phyloP scores from a whole-genome alignment of 2,329 filamentous ascomycete genomes.

The Elsinoe fawcettii region DNA sequence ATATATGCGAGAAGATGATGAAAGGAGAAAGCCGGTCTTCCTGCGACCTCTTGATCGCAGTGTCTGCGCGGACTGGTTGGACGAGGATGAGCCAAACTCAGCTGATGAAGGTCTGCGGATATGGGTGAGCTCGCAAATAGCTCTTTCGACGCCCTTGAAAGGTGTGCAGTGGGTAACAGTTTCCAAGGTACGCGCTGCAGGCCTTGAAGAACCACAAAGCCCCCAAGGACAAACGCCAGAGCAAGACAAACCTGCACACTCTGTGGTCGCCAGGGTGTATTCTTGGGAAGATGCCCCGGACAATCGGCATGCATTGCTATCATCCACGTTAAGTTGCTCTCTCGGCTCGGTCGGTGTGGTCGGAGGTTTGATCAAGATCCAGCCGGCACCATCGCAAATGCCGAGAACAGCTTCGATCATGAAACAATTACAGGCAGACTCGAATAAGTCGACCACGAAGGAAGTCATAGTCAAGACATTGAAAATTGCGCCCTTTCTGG shows the following conservation, averaged over 20 bases:
- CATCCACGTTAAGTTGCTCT: constrained; percentile 64
- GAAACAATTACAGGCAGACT: constrained; percentile 27
- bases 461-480: constrained; percentile 53
- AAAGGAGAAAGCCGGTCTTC: constrained; percentile 59
- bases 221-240: constrained; percentile 61
- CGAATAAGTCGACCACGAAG: constrained; percentile 25
- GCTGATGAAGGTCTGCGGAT: constrained; percentile 58
- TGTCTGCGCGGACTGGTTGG: constrained; percentile 67
- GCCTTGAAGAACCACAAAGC: constrained; percentile 63
- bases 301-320: constrained; percentile 70
- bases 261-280: constrained; percentile 66
- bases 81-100: constrained; percentile 41
- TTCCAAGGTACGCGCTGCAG: constrained; percentile 78
- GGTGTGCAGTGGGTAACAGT: constrained; percentile 71
- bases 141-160: constrained; percentile 63
- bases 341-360: constrained; percentile 67
- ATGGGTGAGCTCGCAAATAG: constrained; percentile 76
- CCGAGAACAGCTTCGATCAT: constrained; percentile 49
- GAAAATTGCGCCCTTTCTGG: constrained; percentile 69
- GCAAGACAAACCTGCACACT: constrained; percentile 51
- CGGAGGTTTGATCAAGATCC: constrained; percentile 79
- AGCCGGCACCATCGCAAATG: constrained; percentile 69
- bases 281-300: constrained; percentile 85
- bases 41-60: constrained; percentile 69
- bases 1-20: constrained; percentile 55